These are phyloP conservation scores for Lenwebbia sp. DNA, from an alignment of 345 rosid genomes.

Conservation along the genomic window DNA sequence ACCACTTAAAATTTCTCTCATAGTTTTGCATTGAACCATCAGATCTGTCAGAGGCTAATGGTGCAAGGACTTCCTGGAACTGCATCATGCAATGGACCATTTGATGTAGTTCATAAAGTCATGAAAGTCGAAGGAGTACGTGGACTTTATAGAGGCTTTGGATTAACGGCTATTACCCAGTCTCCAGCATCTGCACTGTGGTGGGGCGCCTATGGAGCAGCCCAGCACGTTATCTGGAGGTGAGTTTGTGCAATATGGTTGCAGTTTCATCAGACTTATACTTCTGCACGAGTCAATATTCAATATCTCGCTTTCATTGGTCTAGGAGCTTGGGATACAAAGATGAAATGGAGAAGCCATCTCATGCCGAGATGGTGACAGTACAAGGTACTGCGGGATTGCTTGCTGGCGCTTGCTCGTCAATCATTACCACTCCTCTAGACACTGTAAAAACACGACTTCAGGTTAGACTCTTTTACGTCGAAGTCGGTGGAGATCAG, in stretches of 20 bases:
- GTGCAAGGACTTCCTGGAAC: constrained; percentile 61
- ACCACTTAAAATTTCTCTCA: not conserved
- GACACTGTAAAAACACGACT: constrained; percentile 59
- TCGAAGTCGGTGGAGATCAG: not conserved
- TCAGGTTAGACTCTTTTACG: constrained; percentile 26
- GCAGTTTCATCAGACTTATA: not conserved
- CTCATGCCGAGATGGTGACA: constrained; percentile 42
- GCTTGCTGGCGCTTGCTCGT: constrained; percentile 54
- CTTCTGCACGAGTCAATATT: not conserved
- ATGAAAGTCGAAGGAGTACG: constrained; percentile 38
- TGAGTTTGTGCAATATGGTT: not conserved
- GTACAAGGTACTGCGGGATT: constrained; percentile 53
- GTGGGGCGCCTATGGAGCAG: constrained; percentile 59
- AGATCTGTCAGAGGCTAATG: constrained; percentile 56
- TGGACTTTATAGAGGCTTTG: constrained; percentile 60
- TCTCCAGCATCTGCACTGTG: constrained; percentile 59
- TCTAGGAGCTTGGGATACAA: constrained; percentile 43
- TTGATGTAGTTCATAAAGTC: constrained; percentile 36
- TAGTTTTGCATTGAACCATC: not conserved
- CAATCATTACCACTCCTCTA: constrained; percentile 49
- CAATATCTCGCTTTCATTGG: not conserved
- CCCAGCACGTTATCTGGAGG: constrained; percentile 59
- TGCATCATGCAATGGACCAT: constrained; percentile 29
- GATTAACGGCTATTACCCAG: constrained; percentile 37
- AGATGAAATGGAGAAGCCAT: constrained; percentile 34